A percentile compares a stretch with the other conserved stretches of the same genome.
Conservation (phyloP, 306 rosid species). For the Morella rubra region DNA sequence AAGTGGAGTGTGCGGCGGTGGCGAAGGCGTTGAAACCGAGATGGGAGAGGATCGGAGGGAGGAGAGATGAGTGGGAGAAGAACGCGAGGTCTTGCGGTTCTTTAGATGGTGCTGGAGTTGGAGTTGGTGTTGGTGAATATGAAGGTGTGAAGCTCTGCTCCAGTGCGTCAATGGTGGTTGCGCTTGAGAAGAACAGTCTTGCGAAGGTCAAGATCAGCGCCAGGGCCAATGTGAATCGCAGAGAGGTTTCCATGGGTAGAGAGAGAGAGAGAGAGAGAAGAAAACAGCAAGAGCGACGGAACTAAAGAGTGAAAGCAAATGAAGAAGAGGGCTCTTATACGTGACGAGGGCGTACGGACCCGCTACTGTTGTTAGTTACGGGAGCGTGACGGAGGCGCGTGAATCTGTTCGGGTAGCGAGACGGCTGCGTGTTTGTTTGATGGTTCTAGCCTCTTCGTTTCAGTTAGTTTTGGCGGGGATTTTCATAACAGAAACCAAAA, state of each 20-base stretch:
- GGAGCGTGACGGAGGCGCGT: slow-evolving; percentile 31
- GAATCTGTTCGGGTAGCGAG: background rate
- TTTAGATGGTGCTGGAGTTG: background rate
- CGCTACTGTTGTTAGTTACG: slow-evolving; percentile 26
- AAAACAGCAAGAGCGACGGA: background rate
- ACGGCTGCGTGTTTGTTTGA: background rate
- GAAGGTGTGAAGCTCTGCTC: slow-evolving; percentile 30
- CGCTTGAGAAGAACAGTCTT: slow-evolving; percentile 19
- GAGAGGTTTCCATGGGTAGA: slow-evolving; percentile 37
- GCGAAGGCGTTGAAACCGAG: slow-evolving; percentile 69
- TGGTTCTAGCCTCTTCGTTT: slow-evolving; percentile 15
- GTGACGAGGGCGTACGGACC: slow-evolving; percentile 10
- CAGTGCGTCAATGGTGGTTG: background rate
- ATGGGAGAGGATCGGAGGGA: slow-evolving; percentile 66
- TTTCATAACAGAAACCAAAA: background rate
- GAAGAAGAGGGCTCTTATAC: slow-evolving; percentile 16
- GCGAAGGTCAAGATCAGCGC: slow-evolving; percentile 21
- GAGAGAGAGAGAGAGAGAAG: no score
- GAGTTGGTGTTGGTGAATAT: background rate
- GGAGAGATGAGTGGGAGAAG: slow-evolving; percentile 2
- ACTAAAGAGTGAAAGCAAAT: slow-evolving; percentile 17
- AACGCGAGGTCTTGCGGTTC: no score
- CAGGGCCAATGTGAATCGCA: slow-evolving; percentile 27
- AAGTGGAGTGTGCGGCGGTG: slow-evolving; percentile 47
- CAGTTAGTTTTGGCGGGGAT: slow-evolving; percentile 20